Conservation (phyloP, 2,329 filamentous ascomycete species). For the Plenodomus biglobosus region DNA sequence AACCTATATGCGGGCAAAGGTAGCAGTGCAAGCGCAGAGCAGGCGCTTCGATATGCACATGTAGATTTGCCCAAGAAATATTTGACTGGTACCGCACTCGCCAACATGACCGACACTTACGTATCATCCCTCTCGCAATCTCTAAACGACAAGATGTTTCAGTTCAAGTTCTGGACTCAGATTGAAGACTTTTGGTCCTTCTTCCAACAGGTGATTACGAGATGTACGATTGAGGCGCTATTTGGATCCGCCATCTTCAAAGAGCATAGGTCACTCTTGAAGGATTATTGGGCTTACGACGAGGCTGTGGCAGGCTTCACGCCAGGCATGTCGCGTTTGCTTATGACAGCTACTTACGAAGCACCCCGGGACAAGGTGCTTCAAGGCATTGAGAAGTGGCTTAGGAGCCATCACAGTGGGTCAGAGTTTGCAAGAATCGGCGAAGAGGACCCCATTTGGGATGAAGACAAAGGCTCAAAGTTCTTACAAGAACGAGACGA, state of each 20-base stretch:
- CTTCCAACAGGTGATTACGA: constrained; percentile 29
- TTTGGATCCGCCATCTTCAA: constrained; percentile 31
- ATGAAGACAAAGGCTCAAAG: constrained; percentile 24
- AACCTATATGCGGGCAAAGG: constrained; percentile 7
- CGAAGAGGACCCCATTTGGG: constrained; percentile 16
- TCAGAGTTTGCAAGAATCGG: constrained; percentile 16
- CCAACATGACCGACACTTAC: constrained; percentile 17
- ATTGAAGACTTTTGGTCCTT: constrained; percentile 38
- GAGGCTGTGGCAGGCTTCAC: constrained; percentile 19
- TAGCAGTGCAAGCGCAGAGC: not conserved
- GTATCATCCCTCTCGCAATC: constrained; percentile 22
- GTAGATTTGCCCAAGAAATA: constrained; percentile 13
- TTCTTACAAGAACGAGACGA: constrained; percentile 25
- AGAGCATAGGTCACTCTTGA: constrained; percentile 25
- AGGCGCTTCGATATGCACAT: constrained; percentile 6
- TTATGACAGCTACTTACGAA: constrained; percentile 14
- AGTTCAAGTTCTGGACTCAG: constrained; percentile 29
- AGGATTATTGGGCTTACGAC: constrained; percentile 33
- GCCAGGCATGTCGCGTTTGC: constrained; percentile 20
- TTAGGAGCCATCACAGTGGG: constrained; percentile 17
- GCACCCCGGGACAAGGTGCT: constrained; percentile 22
- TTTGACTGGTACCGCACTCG: constrained; percentile 16
- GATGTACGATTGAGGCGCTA: constrained; percentile 26
- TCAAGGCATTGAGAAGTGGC: constrained; percentile 27
- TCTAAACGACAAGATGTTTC: constrained; percentile 37